Conservation (phyloP, 75 land plant genomes). For the Sequoia sempervirens region DNA sequence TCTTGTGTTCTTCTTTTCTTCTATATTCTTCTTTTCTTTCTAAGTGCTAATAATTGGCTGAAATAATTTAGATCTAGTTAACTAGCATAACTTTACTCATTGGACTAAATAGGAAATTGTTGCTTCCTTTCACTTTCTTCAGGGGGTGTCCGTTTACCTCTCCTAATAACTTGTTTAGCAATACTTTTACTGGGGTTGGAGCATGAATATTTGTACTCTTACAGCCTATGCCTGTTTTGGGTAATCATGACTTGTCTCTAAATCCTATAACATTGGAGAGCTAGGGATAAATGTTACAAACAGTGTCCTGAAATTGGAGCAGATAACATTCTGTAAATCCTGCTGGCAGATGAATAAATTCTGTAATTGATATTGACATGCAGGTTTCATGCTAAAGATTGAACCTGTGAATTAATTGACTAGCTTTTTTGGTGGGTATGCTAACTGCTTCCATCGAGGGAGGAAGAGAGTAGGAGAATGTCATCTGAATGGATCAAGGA, state of each 20-base stretch:
- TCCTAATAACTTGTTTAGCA: background rate
- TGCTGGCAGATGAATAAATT: background rate
- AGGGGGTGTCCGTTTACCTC: background rate
- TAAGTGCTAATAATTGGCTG: no score
- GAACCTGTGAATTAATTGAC: background rate
- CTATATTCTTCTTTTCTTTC: no score
- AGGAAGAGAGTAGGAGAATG: slow-evolving; percentile 1
- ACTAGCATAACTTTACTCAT: no score
- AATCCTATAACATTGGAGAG: no score
- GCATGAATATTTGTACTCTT: background rate
- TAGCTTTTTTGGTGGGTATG: background rate
- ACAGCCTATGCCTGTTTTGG: background rate
- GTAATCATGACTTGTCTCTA: background rate
- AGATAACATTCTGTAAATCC: no score
- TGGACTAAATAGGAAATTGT: no score
- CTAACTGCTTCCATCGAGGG: background rate
- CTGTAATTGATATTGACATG: no score
- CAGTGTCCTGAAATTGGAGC: background rate
- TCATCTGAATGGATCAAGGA: background rate
- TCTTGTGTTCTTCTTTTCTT: no score
- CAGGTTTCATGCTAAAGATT: no score
- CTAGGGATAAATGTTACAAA: background rate
- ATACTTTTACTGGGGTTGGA: background rate
- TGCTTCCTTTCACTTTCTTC: background rate
- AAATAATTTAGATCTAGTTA: no score